These are phyloP conservation scores for Clarireedia paspali DNA, from an alignment of 2,329 filamentous ascomycete genomes.

Conservation along the genomic window DNA sequence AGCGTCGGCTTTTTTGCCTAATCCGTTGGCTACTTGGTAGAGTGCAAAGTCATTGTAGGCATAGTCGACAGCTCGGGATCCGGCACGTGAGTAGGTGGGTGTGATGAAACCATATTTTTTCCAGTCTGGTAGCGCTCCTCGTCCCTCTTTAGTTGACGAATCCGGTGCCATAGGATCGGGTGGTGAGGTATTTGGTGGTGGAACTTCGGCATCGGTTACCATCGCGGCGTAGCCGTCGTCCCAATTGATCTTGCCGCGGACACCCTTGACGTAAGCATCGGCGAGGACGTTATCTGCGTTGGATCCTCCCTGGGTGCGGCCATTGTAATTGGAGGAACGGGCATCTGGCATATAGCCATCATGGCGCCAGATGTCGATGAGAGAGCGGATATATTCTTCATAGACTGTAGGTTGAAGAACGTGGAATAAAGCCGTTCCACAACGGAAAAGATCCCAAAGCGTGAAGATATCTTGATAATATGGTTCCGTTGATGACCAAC, in stretches of 20 bases:
- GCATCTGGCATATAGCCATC: slow-evolving; percentile 59
- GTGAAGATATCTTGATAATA: slow-evolving; percentile 69
- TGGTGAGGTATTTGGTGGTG: slow-evolving; percentile 51
- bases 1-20: slow-evolving; percentile 29
- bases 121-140: slow-evolving; percentile 65
- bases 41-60: slow-evolving; percentile 60
- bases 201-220: slow-evolving; percentile 58
- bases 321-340: slow-evolving; percentile 61
- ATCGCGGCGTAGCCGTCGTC: slow-evolving; percentile 53
- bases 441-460: slow-evolving; percentile 58
- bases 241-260: slow-evolving; percentile 56
- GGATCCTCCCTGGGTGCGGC: slow-evolving; percentile 60
- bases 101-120: slow-evolving; percentile 57
- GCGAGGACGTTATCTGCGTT: slow-evolving; percentile 67
- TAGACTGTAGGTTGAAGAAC: slow-evolving; percentile 55
- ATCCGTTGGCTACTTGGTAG: slow-evolving; percentile 47
- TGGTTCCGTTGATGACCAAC: slow-evolving; percentile 56
- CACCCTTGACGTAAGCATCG: slow-evolving; percentile 63
- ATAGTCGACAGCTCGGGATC: slow-evolving; percentile 60
- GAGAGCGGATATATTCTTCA: slow-evolving; percentile 56
- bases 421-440: slow-evolving; percentile 56
- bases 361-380: slow-evolving; percentile 61
- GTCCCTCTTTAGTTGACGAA: slow-evolving; percentile 58
- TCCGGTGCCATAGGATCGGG: slow-evolving; percentile 44
- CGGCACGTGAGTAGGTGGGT: slow-evolving; percentile 50